Percentiles rank a stretch among this genome's conserved stretches.
These are phyloP conservation scores for Yamadazyma pseudoaaseri DNA, from an alignment of 1,139 yeast species.

Conservation along the genomic window DNA sequence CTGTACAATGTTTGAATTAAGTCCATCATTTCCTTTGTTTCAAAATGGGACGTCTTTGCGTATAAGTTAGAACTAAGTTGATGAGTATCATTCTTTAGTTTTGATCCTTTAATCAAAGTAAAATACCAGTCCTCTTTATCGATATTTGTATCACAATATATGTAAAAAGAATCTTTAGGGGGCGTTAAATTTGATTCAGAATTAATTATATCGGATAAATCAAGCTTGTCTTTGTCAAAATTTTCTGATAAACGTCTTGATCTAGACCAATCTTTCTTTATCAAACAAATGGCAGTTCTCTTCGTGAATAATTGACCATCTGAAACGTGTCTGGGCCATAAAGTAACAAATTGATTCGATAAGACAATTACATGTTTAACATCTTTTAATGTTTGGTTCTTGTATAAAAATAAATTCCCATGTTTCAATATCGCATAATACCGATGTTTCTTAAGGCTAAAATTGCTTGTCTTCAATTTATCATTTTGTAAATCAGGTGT, in stretches of 20 bases:
- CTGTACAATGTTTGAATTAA: slow-evolving; percentile 76
- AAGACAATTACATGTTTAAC: slow-evolving; percentile 80
- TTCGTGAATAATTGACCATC: slow-evolving; percentile 82
- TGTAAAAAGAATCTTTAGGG: slow-evolving; percentile 59
- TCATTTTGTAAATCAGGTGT: slow-evolving; percentile 3
- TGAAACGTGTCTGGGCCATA: slow-evolving; percentile 80
- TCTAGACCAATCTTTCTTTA: slow-evolving; percentile 39
- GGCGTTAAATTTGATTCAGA: slow-evolving; percentile 29
- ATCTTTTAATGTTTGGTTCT: slow-evolving; percentile 62
- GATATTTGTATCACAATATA: slow-evolving; percentile 72
- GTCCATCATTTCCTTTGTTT: slow-evolving; percentile 67
- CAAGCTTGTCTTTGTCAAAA: slow-evolving; percentile 17
- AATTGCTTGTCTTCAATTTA: slow-evolving; percentile 7
- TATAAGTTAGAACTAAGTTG: slow-evolving; percentile 35
- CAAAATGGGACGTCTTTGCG: slow-evolving; percentile 74
- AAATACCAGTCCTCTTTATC: slow-evolving; percentile 95
- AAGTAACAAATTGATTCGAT: slow-evolving; percentile 63
- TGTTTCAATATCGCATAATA: slow-evolving; percentile 73
- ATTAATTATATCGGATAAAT: slow-evolving; percentile 22
- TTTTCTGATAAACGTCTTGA: slow-evolving; percentile 27
- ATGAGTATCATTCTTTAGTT: slow-evolving; percentile 23
- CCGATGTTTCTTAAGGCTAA: slow-evolving; percentile 49
- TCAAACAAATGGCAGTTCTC: slow-evolving; percentile 72
- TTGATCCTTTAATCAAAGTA: slow-evolving; percentile 74
- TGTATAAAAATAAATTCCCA: slow-evolving; percentile 81